Conservation (phyloP, 169 alveolate species). For the Cryptosporidium bovis region DNA sequence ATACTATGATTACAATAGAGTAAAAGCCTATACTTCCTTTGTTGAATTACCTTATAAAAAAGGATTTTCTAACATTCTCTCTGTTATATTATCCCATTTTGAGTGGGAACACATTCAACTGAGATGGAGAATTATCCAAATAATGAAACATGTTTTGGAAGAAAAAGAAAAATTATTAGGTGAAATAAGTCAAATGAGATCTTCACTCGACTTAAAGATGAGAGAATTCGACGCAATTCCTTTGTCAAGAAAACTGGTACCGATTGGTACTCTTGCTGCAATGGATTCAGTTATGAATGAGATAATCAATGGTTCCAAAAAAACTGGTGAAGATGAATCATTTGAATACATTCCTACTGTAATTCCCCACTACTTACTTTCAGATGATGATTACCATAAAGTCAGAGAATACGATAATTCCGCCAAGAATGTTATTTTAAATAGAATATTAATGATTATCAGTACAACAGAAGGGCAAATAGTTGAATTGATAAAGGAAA, state of each 20-base stretch:
- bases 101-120: conserved; percentile 71
- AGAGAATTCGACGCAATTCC: conserved; percentile 48
- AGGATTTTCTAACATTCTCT: conserved; percentile 17
- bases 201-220: conserved; percentile 35
- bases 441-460: conserved; percentile 8
- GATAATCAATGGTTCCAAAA: not conserved
- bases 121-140: conserved; percentile 47
- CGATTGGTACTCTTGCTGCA: conserved; percentile 42
- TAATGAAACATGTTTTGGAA: conserved; percentile 5
- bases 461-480: conserved; percentile 36
- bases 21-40: conserved; percentile 29
- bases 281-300: conserved; percentile 9
- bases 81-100: conserved; percentile 44
- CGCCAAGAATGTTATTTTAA: conserved; percentile 12
- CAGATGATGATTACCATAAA: conserved; percentile 21
- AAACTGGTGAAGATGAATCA: conserved; percentile 6
- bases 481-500: conserved; percentile 18
- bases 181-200: conserved; percentile 25
- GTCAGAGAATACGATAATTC: conserved; percentile 40
- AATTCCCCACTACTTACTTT: conserved; percentile 32
- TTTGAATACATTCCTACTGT: conserved; percentile 37
- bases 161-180: conserved; percentile 28
- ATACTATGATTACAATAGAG: conserved; percentile 60
- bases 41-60: conserved; percentile 16
- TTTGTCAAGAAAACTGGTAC: conserved; percentile 34